Base-by-base conservation (phyloP, 2,329 filamentous ascomycete species). In the Scedosporium boydii region DNA sequence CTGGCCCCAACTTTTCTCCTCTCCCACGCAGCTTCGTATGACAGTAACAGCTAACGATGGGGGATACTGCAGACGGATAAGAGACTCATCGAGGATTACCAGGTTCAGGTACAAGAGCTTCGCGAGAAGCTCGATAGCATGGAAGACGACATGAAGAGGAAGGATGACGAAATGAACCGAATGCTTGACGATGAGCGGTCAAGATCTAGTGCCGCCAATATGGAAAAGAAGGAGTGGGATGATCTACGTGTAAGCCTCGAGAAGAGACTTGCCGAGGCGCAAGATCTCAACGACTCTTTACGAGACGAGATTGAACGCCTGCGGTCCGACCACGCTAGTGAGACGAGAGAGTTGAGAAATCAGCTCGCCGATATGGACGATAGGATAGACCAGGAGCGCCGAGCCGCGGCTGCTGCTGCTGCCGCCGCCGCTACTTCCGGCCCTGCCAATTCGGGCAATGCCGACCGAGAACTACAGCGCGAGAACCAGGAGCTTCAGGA, bases 271-370 rank as follows among this genome's bases (percentile, higher is more conserved):
- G 80, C 84, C 4, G 84, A 93, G 67, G 88, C 89, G 2, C 86
- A 93, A 70, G 85, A 80, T 63, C 76, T 93, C n/a, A 95, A 93
- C 68, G 85, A 85, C n/a, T 87, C 87, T 2, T 77, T 98, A 62
- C 88, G 90, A 70, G 81, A 87, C 56, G 91, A 97, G 70, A 78
- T 98, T 34, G 88, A 95, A 58, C 84, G 84, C 59, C 76, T 93
- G 64, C 85, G 87, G 64, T 80, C 81, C 58, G 86, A 91, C 48
- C 89, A 92, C 64, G 82, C 84, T 2, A 78, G 78, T 21, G 82
- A 86, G 65, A 83, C 87, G 61, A 82, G 80, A 44, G 82, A 84
- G 62, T 77, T 93, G 21, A 83, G 84, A 59, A 79, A 82, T 26
- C 83, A 91, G 65, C 75, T 93, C 14, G 82, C 86, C 46, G 80